Evolutionary conservation across 345 rosid genomes (phyloP), one percentile per base, ranked within the genome.

Genomic region (Carallia pectinifolia): DNA sequence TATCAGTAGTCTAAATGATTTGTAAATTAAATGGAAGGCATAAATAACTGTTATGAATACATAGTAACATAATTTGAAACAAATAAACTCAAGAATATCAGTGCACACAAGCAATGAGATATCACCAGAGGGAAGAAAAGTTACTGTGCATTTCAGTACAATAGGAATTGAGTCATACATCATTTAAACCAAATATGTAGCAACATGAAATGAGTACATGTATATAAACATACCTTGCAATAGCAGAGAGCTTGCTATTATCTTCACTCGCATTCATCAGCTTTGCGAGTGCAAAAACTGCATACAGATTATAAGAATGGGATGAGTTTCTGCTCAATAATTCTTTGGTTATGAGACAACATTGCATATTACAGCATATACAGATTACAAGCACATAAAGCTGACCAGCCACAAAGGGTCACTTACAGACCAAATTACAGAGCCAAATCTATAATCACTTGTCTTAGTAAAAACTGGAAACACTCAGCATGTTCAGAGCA

Each of bases 221-320:
- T 12, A 29, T 13, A 52, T 6, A 40, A 53, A 53, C 64, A 23
- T 84, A 95, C 99, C 99, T 89, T 65, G 99, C 97, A 80, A 95
- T 89, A 7, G 96, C 96, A 80, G 99, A 95, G 80, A 95, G 99
- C 68, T 89, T 82, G 79, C 99, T 85, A 71, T 79, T 85, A 77
- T 88, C 89, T 86, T 88, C 98, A 72, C 84, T 82, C 52, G 85
- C 90, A 76, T 96, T 92, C 99, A 96, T 87, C 81, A 96, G 83
- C 89, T 96, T 96, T 65, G 96, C 97, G 61, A 96, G 98, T 61
- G 97, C 73, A 73, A 88, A 96, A 55, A 90, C 97, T 95, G 92
- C 79, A 75, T 37, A 39, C 17, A 2, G 66, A 47, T 56, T 1
- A 62, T 58, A 16, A 58, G 38, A 60, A 44, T 36, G 40, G 39